phyloP scores from a whole-genome alignment of 75 land plant genomes.

The Pinus tabuliformis region DNA sequence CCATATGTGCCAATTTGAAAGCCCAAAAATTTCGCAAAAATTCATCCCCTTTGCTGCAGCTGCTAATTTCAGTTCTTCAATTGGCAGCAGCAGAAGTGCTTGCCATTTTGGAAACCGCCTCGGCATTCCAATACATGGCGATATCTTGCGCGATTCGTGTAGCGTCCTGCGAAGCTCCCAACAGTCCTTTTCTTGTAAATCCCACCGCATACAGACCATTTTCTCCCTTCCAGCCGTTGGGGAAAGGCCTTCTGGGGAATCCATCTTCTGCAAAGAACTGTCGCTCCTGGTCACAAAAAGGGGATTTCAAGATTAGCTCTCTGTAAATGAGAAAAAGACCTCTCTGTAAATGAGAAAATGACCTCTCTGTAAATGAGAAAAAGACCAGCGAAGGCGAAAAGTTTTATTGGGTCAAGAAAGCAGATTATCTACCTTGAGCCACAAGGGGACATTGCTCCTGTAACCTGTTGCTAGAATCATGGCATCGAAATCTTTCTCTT shows the following conservation, averaged over 20 bases:
- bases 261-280: conserved; percentile 31
- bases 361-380: neutral
- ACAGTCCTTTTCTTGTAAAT: conserved; percentile 32
- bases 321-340: neutral
- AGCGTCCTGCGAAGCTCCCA: conserved; percentile 33
- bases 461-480: conserved; percentile 73
- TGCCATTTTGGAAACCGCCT: neutral
- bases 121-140: conserved; percentile 19
- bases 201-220: conserved; percentile 30
- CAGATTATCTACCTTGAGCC: conserved; percentile 60
- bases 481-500: conserved; percentile 29
- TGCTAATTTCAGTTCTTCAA: too few relatives aligned
- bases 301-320: neutral
- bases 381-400: neutral
- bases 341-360: neutral
- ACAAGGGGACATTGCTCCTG: conserved; percentile 75
- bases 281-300: conserved; percentile 16
- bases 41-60: too few relatives aligned
- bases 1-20: too few relatives aligned
- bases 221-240: conserved; percentile 34
- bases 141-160: conserved; percentile 34
- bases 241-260: conserved; percentile 29
- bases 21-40: too few relatives aligned
- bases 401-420: neutral
- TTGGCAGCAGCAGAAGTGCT: too few relatives aligned